These are phyloP conservation scores for Grammothele lineata DNA, from an alignment of 768 basidiomycete genomes.

Conservation along the genomic window DNA sequence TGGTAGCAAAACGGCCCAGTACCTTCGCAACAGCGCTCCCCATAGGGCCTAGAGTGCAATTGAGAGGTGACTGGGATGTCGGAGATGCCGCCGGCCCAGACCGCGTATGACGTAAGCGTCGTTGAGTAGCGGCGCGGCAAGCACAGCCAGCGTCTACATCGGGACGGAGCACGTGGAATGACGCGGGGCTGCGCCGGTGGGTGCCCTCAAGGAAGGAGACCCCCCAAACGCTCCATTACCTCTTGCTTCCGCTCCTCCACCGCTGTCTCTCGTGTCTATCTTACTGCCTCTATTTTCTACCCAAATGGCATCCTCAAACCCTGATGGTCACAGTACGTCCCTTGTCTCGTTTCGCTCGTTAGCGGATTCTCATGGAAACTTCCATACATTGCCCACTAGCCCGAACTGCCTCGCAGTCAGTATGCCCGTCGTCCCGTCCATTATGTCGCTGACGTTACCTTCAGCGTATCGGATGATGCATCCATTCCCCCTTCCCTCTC, in stretches of 20 bases:
- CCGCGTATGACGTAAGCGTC: no score
- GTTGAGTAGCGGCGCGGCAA: no score
- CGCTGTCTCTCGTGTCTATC: not conserved
- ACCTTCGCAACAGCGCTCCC: no score
- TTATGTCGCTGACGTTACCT: not conserved
- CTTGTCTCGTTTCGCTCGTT: not conserved
- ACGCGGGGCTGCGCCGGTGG: slow-evolving; percentile 11
- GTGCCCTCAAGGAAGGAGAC: not conserved
- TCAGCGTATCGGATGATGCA: slow-evolving; percentile 4
- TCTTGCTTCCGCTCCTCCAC: slow-evolving; percentile 4
- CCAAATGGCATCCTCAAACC: not conserved
- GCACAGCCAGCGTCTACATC: no score
- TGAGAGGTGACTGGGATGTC: no score
- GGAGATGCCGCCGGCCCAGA: no score
- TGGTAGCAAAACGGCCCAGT: no score
- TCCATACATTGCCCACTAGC: not conserved
- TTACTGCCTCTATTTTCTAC: slow-evolving; percentile 1
- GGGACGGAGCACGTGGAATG: slow-evolving; percentile 20
- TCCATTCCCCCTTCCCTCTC: slow-evolving; percentile 17
- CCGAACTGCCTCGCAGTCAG: slow-evolving; percentile 5
- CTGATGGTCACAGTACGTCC: slow-evolving; percentile 1
- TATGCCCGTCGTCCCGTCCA: not conserved
- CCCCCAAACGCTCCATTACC: not conserved
- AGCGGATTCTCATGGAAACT: not conserved
- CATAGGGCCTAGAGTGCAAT: no score